Evolutionary conservation across 176 grass and related monocot species (phyloP).

Genomic region (Cenchrus americanus): DNA sequence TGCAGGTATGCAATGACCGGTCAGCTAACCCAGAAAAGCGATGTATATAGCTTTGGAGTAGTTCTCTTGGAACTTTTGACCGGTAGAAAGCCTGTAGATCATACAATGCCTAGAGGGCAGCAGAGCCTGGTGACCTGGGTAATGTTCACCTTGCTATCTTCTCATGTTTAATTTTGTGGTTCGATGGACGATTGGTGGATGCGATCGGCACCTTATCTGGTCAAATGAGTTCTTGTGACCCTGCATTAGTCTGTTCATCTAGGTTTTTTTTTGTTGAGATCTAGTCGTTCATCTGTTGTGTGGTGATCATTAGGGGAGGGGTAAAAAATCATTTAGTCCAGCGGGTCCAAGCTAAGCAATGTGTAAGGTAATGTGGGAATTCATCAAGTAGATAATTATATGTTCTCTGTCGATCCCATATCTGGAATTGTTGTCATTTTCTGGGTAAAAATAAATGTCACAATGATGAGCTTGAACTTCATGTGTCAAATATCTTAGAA

Average conservation of each 20-base stretch:
- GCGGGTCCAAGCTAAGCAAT: neutral
- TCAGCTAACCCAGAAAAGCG: slow-evolving; percentile 94
- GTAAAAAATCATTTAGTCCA: neutral
- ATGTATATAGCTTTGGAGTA: slow-evolving; percentile 95
- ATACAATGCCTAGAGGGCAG: slow-evolving; percentile 97
- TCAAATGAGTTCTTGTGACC: slow-evolving; percentile 3
- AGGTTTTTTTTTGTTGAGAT: no score
- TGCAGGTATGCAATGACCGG: slow-evolving; percentile 95
- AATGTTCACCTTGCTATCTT: slow-evolving; percentile 23
- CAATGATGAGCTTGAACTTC: neutral
- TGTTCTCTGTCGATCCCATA: neutral
- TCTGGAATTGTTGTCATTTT: neutral
- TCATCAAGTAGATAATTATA: neutral
- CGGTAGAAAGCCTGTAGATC: slow-evolving; percentile 91
- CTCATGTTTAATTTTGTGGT: neutral
- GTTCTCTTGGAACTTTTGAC: slow-evolving; percentile 96
- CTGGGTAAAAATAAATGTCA: neutral
- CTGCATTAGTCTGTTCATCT: neutral
- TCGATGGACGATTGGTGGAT: neutral
- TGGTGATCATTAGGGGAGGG: no score
- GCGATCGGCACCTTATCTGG: neutral
- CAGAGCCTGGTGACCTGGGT: slow-evolving; percentile 97
- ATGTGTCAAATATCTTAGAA: neutral
- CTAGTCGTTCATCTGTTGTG: neutral
- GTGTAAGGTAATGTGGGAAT: neutral